Evolutionary conservation across 2,329 filamentous ascomycete species (phyloP).

Genomic region (Neonectria neomacrospora): DNA sequence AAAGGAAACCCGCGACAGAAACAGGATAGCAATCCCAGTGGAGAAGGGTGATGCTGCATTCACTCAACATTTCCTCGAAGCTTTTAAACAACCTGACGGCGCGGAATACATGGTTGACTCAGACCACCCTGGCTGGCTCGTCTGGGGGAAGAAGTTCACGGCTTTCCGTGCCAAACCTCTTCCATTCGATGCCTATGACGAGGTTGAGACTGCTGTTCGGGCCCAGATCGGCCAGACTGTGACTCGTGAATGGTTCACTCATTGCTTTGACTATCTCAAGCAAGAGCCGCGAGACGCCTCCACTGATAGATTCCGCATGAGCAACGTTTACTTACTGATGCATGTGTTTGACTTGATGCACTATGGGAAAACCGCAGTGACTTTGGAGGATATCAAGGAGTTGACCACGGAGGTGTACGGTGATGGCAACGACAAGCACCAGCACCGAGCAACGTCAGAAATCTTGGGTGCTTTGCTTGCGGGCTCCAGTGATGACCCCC

Average conservation of each 20-base stretch:
- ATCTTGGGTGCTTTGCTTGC: conserved; percentile 88
- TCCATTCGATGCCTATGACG: conserved; percentile 79
- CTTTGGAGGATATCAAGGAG: conserved; percentile 88
- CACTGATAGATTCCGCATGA: conserved; percentile 89
- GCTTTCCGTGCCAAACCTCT: conserved; percentile 78
- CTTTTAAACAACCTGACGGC: conserved; percentile 74
- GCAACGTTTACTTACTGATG: conserved; percentile 85
- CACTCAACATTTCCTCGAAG: conserved; percentile 80
- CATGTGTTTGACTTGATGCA: conserved; percentile 92
- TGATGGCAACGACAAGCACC: conserved; percentile 96
- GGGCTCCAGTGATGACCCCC: conserved; percentile 81
- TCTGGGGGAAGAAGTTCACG: conserved; percentile 90
- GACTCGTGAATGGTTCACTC: conserved; percentile 85
- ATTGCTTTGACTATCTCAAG: conserved; percentile 93
- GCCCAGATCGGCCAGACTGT: conserved; percentile 83
- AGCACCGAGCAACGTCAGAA: conserved; percentile 94
- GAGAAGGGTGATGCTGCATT: conserved; percentile 79
- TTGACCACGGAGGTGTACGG: conserved; percentile 82
- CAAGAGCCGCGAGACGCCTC: conserved; percentile 89
- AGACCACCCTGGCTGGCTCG: conserved; percentile 95
- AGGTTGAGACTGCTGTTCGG: conserved; percentile 78
- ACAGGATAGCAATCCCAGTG: conserved; percentile 80
- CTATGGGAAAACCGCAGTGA: conserved; percentile 79
- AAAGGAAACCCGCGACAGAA: conserved; percentile 76
- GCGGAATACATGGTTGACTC: conserved; percentile 91